Base-by-base conservation (phyloP, 164 flowering plant genomes). In the Stephania yunnanensis region DNA sequence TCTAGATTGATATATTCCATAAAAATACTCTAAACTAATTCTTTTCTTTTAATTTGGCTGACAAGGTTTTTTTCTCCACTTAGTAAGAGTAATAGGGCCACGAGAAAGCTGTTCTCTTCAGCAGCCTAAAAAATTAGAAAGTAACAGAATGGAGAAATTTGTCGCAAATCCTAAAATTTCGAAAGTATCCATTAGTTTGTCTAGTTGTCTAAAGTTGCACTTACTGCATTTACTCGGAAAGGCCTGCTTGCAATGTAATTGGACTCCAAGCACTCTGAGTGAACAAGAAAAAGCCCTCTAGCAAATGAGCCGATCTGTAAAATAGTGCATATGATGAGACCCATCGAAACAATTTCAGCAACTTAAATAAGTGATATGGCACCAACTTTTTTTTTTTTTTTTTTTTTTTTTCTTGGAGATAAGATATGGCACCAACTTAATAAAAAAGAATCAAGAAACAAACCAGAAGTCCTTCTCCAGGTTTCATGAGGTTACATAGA, bases 381-480 rank as follows among this genome's bases (percentile, higher is more conserved):
- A 10, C 42, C 42, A 36, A 25, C 25, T 25, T 36, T 36, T 36
- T 36, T 36, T 2, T 36, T 36, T 36, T 36, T 36, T 2, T 36
- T 36, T 36, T 36, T 36, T 2, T 36, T 36, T 36, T 36, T 36
- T 36, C 0, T 36, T 36, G 0, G 25, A 25, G 25, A 25, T 36
- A 36, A 36, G 42, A 36, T 36, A 36, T 36, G 42, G 42, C 4
- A 19, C 10, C 48, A 13, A 64, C 45, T 46, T 2, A 7, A 72
- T 11, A 67, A 66, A 78, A 30, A 48, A 25, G 46, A 30, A 58
- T 76, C 52, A 29, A 31, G 73, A 46, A 71, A 76, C 88, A 73
- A 76, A 94, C 98, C 89, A 94, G 83, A 81, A 94, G 97, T 53
- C 98, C 98, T 87, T 94, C 97, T 68, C 98, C 97, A 70, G 98